Evolutionary conservation across 78 protist genomes (phyloP), one percentile per base, ranked within the genome.

Genomic region (Dictyostelium firmibasis): DNA sequence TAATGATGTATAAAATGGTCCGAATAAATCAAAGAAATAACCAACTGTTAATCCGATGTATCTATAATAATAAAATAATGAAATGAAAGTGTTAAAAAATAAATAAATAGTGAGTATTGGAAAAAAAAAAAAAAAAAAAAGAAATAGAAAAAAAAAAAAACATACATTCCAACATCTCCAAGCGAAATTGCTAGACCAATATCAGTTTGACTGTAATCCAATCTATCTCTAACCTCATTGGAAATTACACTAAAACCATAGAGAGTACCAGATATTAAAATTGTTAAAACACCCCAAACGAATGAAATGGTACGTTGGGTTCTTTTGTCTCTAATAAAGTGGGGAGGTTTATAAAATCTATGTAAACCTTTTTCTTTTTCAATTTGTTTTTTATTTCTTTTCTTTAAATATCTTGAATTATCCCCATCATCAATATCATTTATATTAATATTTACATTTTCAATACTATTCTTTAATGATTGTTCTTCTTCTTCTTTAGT

Each of bases 101-200:
- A n/a, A 47, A 47, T 20, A 14, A 20, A 4, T 38, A 4, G 43
- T n/a, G 27, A 57, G 9, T 20, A 18, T 1, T 18, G 1, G 9
- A 20, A 20, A 57, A 23, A 57, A 57, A 18, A 57, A 57, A 14
- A 14, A 16, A 18, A 57, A 57, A 57, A 57, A 20, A 38, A 38
- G 43, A 38, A 38, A 38, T 38, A 20, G 20, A 57, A 57, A 57
- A 20, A 20, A 20, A 44, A 29, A 9, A 35, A 3, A 31, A 62
- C 92, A 31, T 85, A 85, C 92, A 86, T 86, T 86, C 92, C 92
- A 60, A 86, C 78, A 86, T 86, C 92, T 27, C 92, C 92, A 86
- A 86, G 35, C 23, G 92, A 86, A 41, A 86, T 86, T 5, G 92
- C 77, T 14, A 35, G 10, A 62, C 50, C 41, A 38, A 86, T 86